A percentile compares a stretch with the other conserved stretches of the same genome.
phyloP scores from a whole-genome alignment of 2,329 filamentous ascomycete genomes.

The Sporothrix protearum region DNA sequence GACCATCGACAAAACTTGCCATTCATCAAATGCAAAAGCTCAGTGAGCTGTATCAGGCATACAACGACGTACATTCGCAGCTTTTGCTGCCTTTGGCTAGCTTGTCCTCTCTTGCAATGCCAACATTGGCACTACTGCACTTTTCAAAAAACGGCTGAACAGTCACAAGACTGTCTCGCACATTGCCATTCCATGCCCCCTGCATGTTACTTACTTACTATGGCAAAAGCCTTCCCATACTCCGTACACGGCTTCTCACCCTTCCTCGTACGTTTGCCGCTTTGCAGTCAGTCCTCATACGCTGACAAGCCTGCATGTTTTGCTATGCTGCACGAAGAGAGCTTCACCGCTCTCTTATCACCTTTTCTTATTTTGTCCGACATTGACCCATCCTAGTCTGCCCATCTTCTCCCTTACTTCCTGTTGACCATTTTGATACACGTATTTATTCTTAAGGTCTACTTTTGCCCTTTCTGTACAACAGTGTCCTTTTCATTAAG shows the following conservation, averaged over 20 bases:
- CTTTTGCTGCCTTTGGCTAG: no score
- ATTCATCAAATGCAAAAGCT: neutral
- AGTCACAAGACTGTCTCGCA: neutral
- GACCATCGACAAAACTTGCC: no score
- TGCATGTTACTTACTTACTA: neutral
- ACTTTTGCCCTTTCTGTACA: neutral
- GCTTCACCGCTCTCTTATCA: neutral
- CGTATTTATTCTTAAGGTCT: neutral
- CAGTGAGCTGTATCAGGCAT: neutral
- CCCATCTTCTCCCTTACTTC: neutral
- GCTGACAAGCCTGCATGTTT: neutral
- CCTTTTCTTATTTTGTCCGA: neutral
- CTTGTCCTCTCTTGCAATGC: neutral
- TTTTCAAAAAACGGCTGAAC: neutral
- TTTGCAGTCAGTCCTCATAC: neutral
- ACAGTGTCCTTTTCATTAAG: neutral
- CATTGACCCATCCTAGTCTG: neutral
- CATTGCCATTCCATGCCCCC: neutral
- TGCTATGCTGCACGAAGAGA: neutral
- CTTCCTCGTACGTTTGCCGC: no score
- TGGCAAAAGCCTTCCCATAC: no score
- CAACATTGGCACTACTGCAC: neutral
- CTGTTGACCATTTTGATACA: neutral
- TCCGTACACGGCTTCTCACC: no score
- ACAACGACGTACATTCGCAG: no score